phyloP scores from a whole-genome alignment of 371 early-diverging fungal species.

The Mucor circinelloides region DNA sequence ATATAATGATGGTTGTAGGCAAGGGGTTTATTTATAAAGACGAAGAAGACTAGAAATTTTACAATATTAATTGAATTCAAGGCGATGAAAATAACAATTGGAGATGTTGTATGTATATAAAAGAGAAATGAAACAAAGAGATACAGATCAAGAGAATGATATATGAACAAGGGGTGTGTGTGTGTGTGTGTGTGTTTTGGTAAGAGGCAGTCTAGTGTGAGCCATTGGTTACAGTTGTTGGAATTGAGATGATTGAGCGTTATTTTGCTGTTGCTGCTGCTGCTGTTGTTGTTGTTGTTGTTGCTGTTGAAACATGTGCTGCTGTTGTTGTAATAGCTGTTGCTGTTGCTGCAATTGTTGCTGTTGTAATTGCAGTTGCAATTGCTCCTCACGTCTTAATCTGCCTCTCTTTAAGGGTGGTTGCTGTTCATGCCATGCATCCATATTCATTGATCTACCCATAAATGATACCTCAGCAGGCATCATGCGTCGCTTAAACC shows the following conservation, averaged over 20 bases:
- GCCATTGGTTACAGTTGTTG: not conserved
- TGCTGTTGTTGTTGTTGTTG: conserved; percentile 14
- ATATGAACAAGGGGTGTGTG: not conserved
- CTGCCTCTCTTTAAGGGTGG: conserved; percentile 45
- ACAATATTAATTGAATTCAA: not conserved
- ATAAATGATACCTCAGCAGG: conserved; percentile 44
- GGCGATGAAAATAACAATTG: not conserved
- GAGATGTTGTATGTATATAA: not conserved
- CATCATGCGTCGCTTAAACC: conserved; percentile 31
- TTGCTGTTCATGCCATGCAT: conserved; percentile 26
- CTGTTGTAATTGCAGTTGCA: conserved; percentile 7
- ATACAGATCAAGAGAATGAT: not conserved
- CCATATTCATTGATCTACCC: conserved; percentile 41
- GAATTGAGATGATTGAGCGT: not conserved
- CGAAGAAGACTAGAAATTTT: not conserved
- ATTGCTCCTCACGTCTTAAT: conserved; percentile 36
- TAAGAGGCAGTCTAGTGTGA: not conserved
- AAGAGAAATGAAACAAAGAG: not conserved
- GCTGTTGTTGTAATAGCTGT: conserved; percentile 5
- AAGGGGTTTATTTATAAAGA: not conserved
- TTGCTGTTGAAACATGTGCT: conserved; percentile 1
- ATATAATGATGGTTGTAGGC: not conserved
- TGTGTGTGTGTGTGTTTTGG: too few relatives aligned
- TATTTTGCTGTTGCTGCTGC: conserved; percentile 8
- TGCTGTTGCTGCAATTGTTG: conserved; percentile 10